These are phyloP conservation scores for Epichloe amarillans DNA, from an alignment of 2,329 filamentous ascomycete genomes.

Conservation along the genomic window DNA sequence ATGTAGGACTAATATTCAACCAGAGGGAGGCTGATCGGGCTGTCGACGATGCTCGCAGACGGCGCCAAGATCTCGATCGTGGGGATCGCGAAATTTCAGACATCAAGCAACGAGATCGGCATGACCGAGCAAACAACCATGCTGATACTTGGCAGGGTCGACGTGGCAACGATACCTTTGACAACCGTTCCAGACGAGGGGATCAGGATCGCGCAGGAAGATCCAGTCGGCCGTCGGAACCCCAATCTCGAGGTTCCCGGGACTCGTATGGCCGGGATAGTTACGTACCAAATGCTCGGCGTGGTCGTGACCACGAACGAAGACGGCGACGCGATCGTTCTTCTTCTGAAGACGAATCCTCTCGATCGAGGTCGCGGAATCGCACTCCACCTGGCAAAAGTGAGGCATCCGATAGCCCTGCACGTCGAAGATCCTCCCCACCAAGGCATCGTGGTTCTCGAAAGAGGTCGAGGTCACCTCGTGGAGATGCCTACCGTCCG, in stretches of 20 bases:
- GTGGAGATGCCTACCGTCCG: slow-evolving; percentile 15
- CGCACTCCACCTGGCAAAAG: slow-evolving; percentile 18
- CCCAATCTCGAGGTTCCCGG: slow-evolving; percentile 28
- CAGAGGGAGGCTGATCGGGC: slow-evolving; percentile 74
- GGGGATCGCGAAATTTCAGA: slow-evolving; percentile 59
- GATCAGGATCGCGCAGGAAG: slow-evolving; percentile 30
- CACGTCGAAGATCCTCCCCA: slow-evolving; percentile 21
- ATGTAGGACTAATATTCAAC: slow-evolving; percentile 2
- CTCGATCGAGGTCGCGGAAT: slow-evolving; percentile 22
- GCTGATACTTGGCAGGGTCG: slow-evolving; percentile 41
- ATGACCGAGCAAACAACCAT: slow-evolving; percentile 37
- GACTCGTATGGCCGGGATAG: slow-evolving; percentile 36
- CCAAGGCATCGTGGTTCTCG: slow-evolving; percentile 19
- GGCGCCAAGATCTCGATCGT: slow-evolving; percentile 56
- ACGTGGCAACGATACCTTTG: slow-evolving; percentile 37
- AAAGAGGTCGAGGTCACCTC: slow-evolving; percentile 28
- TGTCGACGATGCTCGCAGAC: slow-evolving; percentile 58
- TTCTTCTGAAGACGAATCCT: slow-evolving; percentile 18
- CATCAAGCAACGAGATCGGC: slow-evolving; percentile 51
- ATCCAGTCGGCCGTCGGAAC: slow-evolving; percentile 35
- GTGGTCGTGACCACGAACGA: slow-evolving; percentile 26
- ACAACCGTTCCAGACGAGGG: slow-evolving; percentile 26
- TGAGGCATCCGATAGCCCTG: slow-evolving; percentile 19
- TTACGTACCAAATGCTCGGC: slow-evolving; percentile 36
- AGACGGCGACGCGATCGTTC: slow-evolving; percentile 20